These are phyloP conservation scores for Dendrobium nobile DNA, from an alignment of 106 monocot species.

Conservation along the genomic window DNA sequence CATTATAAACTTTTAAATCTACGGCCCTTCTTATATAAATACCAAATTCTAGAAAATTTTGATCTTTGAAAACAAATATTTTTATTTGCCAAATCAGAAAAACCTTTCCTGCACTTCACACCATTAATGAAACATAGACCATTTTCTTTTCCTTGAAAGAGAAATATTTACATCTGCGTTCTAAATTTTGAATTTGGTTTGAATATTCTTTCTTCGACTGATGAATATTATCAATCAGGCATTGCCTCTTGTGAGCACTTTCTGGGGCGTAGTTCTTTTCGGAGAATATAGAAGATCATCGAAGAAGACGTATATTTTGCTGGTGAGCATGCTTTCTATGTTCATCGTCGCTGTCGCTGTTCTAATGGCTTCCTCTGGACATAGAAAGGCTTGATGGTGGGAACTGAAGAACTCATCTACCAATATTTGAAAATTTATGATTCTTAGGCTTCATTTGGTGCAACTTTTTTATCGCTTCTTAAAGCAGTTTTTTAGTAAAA, in stretches of 20 bases:
- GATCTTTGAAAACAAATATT: too few species aligned
- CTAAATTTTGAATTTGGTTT: neutral
- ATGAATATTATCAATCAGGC: conserved; percentile 34
- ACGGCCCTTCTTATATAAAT: too few species aligned
- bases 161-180: neutral
- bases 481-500: too few species aligned
- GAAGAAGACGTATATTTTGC: conserved; percentile 54
- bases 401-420: too few species aligned
- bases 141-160: neutral
- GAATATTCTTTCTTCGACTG: neutral
- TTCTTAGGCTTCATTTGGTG: too few species aligned
- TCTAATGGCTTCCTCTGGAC: conserved; percentile 89
- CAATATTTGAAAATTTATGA: too few species aligned
- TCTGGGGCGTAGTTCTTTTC: conserved; percentile 79
- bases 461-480: too few species aligned
- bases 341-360: conserved; percentile 63
- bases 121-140: neutral
- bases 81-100: too few species aligned
- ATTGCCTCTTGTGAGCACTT: conserved; percentile 86
- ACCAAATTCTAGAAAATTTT: too few species aligned
- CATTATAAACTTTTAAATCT: too few species aligned
- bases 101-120: neutral
- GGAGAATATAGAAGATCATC: conserved; percentile 82
- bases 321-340: conserved; percentile 65
- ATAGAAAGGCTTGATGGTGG: conserved; percentile 33